Base-by-base conservation (phyloP, 2,329 filamentous ascomycete genomes). In the Alternaria triticina region DNA sequence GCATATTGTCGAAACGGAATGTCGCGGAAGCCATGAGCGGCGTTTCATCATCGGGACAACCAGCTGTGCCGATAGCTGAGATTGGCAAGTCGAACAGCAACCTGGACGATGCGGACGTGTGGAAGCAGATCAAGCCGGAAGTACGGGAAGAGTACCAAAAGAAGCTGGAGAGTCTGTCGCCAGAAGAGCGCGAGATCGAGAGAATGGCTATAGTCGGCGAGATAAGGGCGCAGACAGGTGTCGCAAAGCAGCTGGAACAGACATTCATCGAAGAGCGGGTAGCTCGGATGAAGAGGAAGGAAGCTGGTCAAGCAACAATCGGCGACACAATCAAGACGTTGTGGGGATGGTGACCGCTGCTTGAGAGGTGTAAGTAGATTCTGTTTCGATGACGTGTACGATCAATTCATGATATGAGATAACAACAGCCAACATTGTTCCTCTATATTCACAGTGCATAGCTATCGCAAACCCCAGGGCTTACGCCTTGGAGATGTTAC, bases 1-100 rank as follows among this genome's bases (percentile, higher is more conserved):
- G 88, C 8, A 78, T 89, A 7, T 77, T 92, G 33, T 77, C 79
- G 5, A 76, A 75, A 50, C 64, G 68, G 33, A 80, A 79, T 50
- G 57, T 80, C 12, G 65, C 70, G 12, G 70, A 71, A 4, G 72
- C 72, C 8, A 68, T 73, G 66, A 66, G 66, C 4, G 73, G 70
- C n/a, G 61, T 69, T 8, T 25, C 70, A 5, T 52, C 63, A 20
- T 36, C 69, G 7, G 56, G 62, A 6, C 50, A 57, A 40, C 10
- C 36, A 28, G 46, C 67, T 13, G 55, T 60, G 3, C 50, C 67
- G 9, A 44, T 57, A n/a, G 25, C 65, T 15, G 55, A 60, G 15
- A 40, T 56, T 30, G 54, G 47, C 11, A 47, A 54, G 13, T 12
- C 56, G 13, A 46, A 13, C 17, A 20, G 15, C 23, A 22, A 20